These are phyloP conservation scores for Naganishia kalamii DNA, from an alignment of 768 basidiomycete species.

Conservation along the genomic window DNA sequence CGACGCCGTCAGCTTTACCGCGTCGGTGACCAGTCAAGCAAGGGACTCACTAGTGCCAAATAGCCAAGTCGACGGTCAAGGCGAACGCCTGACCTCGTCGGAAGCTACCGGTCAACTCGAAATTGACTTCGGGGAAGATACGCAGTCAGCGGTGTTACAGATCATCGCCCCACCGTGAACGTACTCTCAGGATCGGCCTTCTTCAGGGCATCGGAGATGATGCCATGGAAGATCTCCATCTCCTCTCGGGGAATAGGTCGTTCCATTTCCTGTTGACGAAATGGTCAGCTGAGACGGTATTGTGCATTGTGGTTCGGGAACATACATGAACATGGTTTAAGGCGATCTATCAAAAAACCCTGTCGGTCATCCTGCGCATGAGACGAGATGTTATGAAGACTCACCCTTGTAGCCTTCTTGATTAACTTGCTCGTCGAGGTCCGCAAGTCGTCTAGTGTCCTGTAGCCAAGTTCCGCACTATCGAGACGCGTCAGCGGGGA, in stretches of 20 bases:
- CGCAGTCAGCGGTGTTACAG: not conserved
- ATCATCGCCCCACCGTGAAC: not conserved
- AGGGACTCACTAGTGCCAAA: conserved; percentile 35
- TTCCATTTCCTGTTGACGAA: conserved; percentile 34
- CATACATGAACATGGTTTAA: conserved; percentile 28
- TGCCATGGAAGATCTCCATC: conserved; percentile 28
- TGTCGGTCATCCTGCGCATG: not conserved
- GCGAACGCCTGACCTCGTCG: conserved; percentile 37
- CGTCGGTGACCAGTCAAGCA: not conserved
- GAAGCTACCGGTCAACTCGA: conserved; percentile 42
- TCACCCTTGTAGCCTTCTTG: conserved; percentile 33
- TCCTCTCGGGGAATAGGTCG: conserved; percentile 37
- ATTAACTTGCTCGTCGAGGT: conserved; percentile 23
- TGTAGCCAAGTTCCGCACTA: conserved; percentile 32
- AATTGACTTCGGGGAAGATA: conserved; percentile 25
- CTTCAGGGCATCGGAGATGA: conserved; percentile 30
- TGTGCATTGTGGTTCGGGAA: not conserved
- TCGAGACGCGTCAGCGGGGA: not conserved
- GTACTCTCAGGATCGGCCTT: conserved; percentile 33
- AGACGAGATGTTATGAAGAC: not conserved
- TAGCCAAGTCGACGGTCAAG: conserved; percentile 41
- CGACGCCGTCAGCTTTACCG: not conserved
- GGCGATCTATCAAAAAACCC: conserved; percentile 30
- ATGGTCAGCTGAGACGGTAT: not conserved
- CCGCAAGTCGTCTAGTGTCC: conserved; percentile 36